phyloP scores from a whole-genome alignment of 495 filamentous ascomycete species.

The Talaromyces wortmannii region DNA sequence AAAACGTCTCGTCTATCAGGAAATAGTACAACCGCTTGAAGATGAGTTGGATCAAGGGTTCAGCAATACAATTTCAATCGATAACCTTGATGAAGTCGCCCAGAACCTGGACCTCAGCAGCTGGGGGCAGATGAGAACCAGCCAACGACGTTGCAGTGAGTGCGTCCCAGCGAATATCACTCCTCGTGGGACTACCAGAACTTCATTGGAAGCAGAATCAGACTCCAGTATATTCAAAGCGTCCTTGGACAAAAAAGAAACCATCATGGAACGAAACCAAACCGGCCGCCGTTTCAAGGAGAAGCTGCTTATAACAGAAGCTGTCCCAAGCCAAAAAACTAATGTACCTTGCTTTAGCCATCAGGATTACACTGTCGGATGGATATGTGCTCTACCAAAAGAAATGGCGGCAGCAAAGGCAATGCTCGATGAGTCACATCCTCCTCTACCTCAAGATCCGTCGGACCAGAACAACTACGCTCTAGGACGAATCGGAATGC shows the following conservation, averaged over 20 bases:
- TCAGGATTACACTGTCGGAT: conserved; percentile 38
- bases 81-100: not conserved
- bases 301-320: not conserved
- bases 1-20: not conserved
- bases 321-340: not conserved
- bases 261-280: not conserved
- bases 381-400: conserved; percentile 33
- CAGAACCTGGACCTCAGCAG: not conserved
- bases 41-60: not conserved
- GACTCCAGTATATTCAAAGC: not conserved
- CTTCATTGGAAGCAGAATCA: not conserved
- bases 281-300: not conserved
- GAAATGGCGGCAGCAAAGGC: conserved; percentile 31
- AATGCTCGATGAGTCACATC: conserved; percentile 33
- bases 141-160: not conserved
- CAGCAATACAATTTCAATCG: not conserved
- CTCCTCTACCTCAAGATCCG: conserved; percentile 6
- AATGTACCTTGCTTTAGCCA: not conserved
- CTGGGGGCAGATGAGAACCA: not conserved
- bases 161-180: not conserved
- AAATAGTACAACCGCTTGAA: not conserved
- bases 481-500: conserved; percentile 15
- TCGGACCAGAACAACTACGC: conserved; percentile 18
- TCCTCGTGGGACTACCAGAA: not conserved
- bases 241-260: not conserved